phyloP scores from a whole-genome alignment of 169 alveolate genomes.

The Fabrea salina region DNA sequence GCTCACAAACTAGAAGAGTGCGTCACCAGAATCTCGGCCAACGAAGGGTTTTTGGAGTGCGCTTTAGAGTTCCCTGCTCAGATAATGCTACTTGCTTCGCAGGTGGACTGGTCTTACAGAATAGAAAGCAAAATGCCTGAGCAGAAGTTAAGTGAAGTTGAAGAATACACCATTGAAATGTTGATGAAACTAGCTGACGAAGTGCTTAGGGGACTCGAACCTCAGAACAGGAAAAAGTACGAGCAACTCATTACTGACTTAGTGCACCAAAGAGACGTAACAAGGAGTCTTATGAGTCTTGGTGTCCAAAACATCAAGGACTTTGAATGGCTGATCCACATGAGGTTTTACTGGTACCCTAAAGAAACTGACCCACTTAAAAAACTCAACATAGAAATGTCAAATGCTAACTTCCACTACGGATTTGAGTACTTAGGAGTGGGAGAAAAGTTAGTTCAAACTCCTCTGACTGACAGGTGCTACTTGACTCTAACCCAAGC shows the following conservation, averaged over 20 bases:
- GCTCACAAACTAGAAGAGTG: conserved; percentile 74
- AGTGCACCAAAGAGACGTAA: conserved; percentile 96
- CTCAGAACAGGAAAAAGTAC: conserved; percentile 86
- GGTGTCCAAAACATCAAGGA: conserved; percentile 68
- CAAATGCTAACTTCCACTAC: conserved; percentile 92
- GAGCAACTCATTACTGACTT: conserved; percentile 94
- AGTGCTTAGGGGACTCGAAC: conserved; percentile 86
- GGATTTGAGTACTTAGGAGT: conserved; percentile 98
- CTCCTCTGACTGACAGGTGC: conserved; percentile 98
- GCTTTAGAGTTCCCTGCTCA: conserved; percentile 83
- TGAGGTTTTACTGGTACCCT: conserved; percentile 93
- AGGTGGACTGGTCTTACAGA: conserved; percentile 76
- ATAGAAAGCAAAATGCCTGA: conserved; percentile 48
- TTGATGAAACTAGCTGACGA: conserved; percentile 85
- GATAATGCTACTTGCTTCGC: conserved; percentile 75
- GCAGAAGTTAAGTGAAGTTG: conserved; percentile 53
- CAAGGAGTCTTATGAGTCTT: conserved; percentile 71
- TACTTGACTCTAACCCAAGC: conserved; percentile 96
- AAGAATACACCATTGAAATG: conserved; percentile 60
- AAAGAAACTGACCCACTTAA: conserved; percentile 73
- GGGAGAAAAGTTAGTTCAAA: conserved; percentile 95
- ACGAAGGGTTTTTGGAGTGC: conserved; percentile 69
- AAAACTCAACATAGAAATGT: conserved; percentile 86
- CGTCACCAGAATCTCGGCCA: conserved; percentile 60
- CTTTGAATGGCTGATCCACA: conserved; percentile 94